phyloP scores from a whole-genome alignment of 2,329 filamentous ascomycete species.

The Cladobotryum protrusum region DNA sequence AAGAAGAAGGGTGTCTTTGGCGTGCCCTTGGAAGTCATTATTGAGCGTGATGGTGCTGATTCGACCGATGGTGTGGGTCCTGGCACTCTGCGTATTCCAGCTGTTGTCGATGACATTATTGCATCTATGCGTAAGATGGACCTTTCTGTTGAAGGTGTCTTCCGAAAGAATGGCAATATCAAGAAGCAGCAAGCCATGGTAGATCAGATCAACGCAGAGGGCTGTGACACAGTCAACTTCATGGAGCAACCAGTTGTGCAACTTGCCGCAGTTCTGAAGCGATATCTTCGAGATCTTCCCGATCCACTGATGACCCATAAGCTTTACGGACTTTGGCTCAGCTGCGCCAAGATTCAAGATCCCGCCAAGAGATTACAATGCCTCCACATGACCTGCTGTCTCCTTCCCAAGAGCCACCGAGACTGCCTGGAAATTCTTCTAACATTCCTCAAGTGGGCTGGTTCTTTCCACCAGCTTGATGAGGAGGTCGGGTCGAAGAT shows the following conservation, averaged over 20 bases:
- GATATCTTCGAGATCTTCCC: conserved; percentile 88
- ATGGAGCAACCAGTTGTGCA: conserved; percentile 88
- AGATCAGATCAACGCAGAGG: conserved; percentile 78
- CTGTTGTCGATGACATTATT: conserved; percentile 91
- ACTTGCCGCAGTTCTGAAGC: conserved; percentile 87
- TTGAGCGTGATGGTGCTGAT: conserved; percentile 90
- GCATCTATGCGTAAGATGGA: conserved; percentile 98
- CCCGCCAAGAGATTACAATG: conserved; percentile 76
- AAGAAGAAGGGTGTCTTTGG: conserved; percentile 96
- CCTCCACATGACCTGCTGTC: conserved; percentile 83
- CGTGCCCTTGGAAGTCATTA: conserved; percentile 77
- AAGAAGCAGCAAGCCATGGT: conserved; percentile 83
- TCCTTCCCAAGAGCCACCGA: conserved; percentile 85
- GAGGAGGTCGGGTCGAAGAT: conserved; percentile 98
- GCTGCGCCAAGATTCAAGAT: conserved; percentile 81
- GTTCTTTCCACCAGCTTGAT: conserved; percentile 94
- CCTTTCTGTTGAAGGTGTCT: conserved; percentile 96
- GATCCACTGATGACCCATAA: conserved; percentile 95
- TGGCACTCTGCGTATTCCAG: conserved; percentile 81
- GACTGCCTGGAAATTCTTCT: conserved; percentile 95
- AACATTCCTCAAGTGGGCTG: conserved; percentile 94
- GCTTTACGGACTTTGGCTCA: conserved; percentile 83
- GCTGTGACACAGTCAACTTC: conserved; percentile 78
- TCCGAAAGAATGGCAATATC: conserved; percentile 98
- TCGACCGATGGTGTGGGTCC: conserved; percentile 97